phyloP scores from a whole-genome alignment of 306 rosid species.

The Quercus engelmannii region DNA sequence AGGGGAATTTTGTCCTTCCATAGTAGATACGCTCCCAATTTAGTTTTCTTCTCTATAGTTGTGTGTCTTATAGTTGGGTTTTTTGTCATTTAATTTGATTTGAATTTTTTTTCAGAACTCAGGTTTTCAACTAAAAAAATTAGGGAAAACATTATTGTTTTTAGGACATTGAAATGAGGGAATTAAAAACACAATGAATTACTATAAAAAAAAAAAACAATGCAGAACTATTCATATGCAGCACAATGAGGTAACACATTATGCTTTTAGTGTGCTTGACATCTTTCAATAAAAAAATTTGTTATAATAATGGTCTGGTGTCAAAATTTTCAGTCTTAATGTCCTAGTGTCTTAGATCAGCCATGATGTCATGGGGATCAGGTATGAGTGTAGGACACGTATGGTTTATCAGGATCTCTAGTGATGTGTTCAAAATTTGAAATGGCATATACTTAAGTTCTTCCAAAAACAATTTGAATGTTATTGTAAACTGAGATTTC shows the following conservation, averaged over 20 bases:
- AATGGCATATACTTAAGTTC: neutral
- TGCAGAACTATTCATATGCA: neutral
- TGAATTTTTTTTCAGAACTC: slow-evolving; percentile 1
- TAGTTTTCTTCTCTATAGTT: slow-evolving; percentile 6
- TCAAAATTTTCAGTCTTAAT: neutral
- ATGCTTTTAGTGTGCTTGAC: neutral
- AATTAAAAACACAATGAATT: neutral
- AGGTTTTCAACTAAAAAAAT: slow-evolving; percentile 6
- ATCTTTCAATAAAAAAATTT: no score
- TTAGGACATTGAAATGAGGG: neutral
- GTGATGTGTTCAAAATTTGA: neutral
- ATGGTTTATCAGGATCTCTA: neutral
- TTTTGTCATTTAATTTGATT: neutral
- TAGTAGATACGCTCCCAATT: neutral
- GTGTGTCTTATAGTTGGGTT: slow-evolving; percentile 8
- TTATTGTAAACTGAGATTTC: neutral
- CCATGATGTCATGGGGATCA: neutral
- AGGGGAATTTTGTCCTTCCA: neutral
- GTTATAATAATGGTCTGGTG: neutral
- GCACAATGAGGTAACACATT: neutral
- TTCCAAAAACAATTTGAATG: neutral
- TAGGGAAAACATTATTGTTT: neutral
- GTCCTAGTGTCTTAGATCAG: neutral
- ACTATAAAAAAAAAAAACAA: neutral
- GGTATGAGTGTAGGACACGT: neutral